Base-by-base conservation (phyloP, 2,329 filamentous ascomycete species). In the Arthrocladium fulminans region DNA sequence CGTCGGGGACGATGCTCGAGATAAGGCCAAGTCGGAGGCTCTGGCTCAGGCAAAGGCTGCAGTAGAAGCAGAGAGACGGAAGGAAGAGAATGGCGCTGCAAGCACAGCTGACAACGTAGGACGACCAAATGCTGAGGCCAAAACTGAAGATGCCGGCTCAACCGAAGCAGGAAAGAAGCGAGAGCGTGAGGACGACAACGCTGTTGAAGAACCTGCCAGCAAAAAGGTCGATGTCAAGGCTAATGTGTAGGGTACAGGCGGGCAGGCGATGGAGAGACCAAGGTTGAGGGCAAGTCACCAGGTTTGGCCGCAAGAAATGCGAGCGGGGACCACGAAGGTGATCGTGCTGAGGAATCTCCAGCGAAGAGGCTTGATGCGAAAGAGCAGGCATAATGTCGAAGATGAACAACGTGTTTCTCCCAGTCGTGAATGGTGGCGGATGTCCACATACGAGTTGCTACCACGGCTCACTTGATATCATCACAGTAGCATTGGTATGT, bases 201-300 rank as follows among this genome's bases (percentile, higher is more conserved):
- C 53, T 40, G 64, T 61, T 25, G 64, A 61, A 13, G 65, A 67
- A 29, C 65, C 63, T 50, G 65, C 68, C 17, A 58, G 66, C 20
- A 75, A 75, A 64, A 75, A 75, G 60, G 65, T 70, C 32, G 72
- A 74, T 57, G 56, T 61, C 45, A 71, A 71, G 61, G 65, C 51
- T 24, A 55, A 55, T 27, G 48, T 45, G 25, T 48, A 47, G 44
- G 22, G 15, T 37, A 13, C 32, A 15, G 15, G 6, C n/a, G 7
- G 30, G 23, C 22, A 40, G 24, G 5, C 5, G 19, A 7, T 32
- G n/a, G n/a, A 17, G 17, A 30, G 24, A 30, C 41, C 19, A 19
- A 32, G 13, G 43, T 22, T 45, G 13, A 37, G 19, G 17, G 12
- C 13, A 19, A n/a, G 15, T 9, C 20, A 43, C 8, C 13, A 6